Evolutionary conservation across 495 filamentous ascomycete genomes (phyloP).

Genomic region (Hypoxylon lienhwacheense): DNA sequence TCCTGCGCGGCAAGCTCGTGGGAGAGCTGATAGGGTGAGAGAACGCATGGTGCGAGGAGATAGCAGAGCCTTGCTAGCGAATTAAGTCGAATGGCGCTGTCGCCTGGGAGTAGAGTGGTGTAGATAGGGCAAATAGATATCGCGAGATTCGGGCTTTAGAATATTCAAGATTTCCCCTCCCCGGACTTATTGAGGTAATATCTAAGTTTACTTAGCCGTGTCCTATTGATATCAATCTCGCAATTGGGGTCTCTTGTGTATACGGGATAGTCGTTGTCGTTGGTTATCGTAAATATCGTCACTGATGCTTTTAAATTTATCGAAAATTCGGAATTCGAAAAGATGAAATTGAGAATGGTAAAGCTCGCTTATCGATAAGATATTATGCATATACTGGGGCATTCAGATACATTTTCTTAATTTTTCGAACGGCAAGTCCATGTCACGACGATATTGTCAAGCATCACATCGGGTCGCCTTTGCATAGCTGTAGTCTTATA

Average conservation of each 20-base stretch:
- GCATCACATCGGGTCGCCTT: too few relatives aligned
- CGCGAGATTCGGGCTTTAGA: not conserved
- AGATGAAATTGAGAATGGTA: conserved; percentile 9
- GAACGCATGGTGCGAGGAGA: conserved; percentile 11
- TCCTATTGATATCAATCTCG: not conserved
- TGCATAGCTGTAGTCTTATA: too few relatives aligned
- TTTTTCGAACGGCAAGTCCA: too few relatives aligned
- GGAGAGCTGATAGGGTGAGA: conserved; percentile 17
- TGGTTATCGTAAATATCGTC: not conserved
- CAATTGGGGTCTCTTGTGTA: not conserved
- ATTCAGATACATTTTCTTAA: too few relatives aligned
- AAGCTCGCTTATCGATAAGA: conserved; percentile 9
- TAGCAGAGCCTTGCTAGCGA: not conserved
- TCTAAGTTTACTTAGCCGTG: not conserved
- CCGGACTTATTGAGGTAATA: not conserved
- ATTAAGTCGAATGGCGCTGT: too few relatives aligned
- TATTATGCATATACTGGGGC: too few relatives aligned
- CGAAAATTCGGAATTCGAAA: conserved; percentile 19
- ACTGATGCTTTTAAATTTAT: conserved; percentile 12
- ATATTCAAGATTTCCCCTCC: conserved; percentile 4
- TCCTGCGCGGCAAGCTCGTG: conserved; percentile 5
- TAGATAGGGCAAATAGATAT: not conserved
- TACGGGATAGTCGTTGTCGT: not conserved
- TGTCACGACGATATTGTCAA: too few relatives aligned
- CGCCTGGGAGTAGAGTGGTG: not conserved